Conservation (phyloP, 768 basidiomycete species). For the Lyophyllum atratum region DNA sequence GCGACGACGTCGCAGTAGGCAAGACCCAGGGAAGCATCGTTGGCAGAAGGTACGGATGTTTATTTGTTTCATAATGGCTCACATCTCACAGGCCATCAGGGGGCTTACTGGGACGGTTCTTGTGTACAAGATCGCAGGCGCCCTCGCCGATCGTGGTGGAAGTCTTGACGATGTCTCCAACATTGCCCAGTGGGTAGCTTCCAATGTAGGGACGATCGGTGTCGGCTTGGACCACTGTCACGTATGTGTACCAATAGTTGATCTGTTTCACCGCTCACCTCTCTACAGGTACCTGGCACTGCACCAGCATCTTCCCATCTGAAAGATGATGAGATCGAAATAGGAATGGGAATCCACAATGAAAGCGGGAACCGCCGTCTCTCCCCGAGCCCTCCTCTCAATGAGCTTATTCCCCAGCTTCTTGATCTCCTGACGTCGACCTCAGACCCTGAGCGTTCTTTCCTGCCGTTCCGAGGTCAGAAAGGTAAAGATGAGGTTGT, state of each 20-base stretch:
- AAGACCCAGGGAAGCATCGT: constrained; percentile 80
- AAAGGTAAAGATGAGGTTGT: constrained; percentile 71
- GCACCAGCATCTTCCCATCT: constrained; percentile 57
- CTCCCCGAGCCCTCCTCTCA: constrained; percentile 71
- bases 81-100: constrained; percentile 36
- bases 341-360: constrained; percentile 92
- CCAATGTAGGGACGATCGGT: constrained; percentile 79
- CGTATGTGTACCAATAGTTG: constrained; percentile 37
- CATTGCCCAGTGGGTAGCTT: constrained; percentile 64
- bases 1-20: constrained; percentile 89
- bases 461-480: constrained; percentile 57
- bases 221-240: constrained; percentile 90
- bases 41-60: constrained; percentile 61
- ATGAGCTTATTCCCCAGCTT: constrained; percentile 68
- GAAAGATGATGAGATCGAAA: constrained; percentile 69
- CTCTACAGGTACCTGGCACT: constrained; percentile 74
- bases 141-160: constrained; percentile 69
- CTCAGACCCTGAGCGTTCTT: constrained; percentile 75
- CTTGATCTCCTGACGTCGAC: constrained; percentile 72
- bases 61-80: neutral
- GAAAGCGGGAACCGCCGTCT: constrained; percentile 74
- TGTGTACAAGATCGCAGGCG: constrained; percentile 91
- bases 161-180: constrained; percentile 68
- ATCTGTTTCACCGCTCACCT: neutral
- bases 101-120: constrained; percentile 81